These are phyloP conservation scores for Wakefieldia striispora DNA, from an alignment of 768 basidiomycete species.

Conservation along the genomic window DNA sequence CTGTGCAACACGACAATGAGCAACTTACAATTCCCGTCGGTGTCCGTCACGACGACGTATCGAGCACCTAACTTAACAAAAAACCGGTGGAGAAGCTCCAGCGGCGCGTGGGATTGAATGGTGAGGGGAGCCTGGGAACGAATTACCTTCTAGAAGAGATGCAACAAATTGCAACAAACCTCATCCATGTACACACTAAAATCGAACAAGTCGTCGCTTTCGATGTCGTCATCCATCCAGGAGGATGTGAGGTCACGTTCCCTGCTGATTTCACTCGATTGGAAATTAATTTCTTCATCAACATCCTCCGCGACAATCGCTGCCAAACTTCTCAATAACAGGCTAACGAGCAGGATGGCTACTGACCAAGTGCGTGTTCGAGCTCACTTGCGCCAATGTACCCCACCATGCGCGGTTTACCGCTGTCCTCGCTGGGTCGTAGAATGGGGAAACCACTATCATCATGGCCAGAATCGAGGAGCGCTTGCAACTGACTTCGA, in stretches of 20 bases:
- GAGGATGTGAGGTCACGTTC: slow-evolving; percentile 52
- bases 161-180: slow-evolving; percentile 37
- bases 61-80: slow-evolving; percentile 93
- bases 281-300: slow-evolving; percentile 66
- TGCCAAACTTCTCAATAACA: slow-evolving; percentile 26
- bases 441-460: slow-evolving; percentile 89
- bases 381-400: slow-evolving; percentile 93
- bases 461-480: slow-evolving; percentile 59
- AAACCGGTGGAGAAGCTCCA: slow-evolving; percentile 91
- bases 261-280: slow-evolving; percentile 41
- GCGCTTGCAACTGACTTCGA: slow-evolving; percentile 60
- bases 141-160: background rate
- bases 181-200: slow-evolving; percentile 91
- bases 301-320: slow-evolving; percentile 75
- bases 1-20: background rate
- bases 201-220: slow-evolving; percentile 59
- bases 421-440: slow-evolving; percentile 41
- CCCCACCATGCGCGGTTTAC: slow-evolving; percentile 70
- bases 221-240: slow-evolving; percentile 38
- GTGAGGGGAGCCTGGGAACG: slow-evolving; percentile 75
- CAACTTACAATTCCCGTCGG: slow-evolving; percentile 74
- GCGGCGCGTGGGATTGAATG: slow-evolving; percentile 77
- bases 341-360: slow-evolving; percentile 25
- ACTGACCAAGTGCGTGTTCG: slow-evolving; percentile 81
- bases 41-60: slow-evolving; percentile 82